phyloP scores from a whole-genome alignment of 441 rosid genomes.

The Jatropha multifida region DNA sequence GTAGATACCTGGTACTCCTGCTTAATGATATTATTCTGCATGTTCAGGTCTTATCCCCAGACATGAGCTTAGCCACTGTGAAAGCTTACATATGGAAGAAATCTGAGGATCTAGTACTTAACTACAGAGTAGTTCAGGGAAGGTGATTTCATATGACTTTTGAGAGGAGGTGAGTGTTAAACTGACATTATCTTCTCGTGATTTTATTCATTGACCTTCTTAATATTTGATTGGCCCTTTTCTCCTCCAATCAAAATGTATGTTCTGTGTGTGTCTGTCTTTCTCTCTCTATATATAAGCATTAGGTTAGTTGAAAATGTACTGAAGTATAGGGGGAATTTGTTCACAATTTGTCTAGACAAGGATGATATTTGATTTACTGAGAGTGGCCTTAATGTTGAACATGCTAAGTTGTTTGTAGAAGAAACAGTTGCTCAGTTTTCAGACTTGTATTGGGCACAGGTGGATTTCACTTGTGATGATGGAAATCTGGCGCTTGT shows the following conservation, averaged over 20 bases:
- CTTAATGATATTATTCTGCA: constrained; percentile 1
- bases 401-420: constrained; percentile 6
- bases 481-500: constrained; percentile 26
- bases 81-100: constrained; percentile 97
- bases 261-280: background rate
- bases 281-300: no score
- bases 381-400: background rate
- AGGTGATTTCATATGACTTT: constrained; percentile 51
- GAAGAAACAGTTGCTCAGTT: background rate
- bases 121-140: constrained; percentile 75
- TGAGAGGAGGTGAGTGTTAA: constrained; percentile 35
- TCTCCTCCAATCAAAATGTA: background rate
- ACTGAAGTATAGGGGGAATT: no score
- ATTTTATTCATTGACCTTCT: background rate
- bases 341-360: no score
- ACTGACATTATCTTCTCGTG: background rate
- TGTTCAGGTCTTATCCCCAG: constrained; percentile 84
- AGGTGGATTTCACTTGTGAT: constrained; percentile 29
- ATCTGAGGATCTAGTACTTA: constrained; percentile 92
- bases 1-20: background rate
- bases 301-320: background rate
- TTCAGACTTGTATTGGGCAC: constrained; percentile 22
- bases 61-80: constrained; percentile 99
- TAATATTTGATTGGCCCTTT: background rate
- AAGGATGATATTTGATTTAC: background rate